Evolutionary conservation across 2,329 filamentous ascomycete species (phyloP).

Genomic region (Monosporascus cannonballus): DNA sequence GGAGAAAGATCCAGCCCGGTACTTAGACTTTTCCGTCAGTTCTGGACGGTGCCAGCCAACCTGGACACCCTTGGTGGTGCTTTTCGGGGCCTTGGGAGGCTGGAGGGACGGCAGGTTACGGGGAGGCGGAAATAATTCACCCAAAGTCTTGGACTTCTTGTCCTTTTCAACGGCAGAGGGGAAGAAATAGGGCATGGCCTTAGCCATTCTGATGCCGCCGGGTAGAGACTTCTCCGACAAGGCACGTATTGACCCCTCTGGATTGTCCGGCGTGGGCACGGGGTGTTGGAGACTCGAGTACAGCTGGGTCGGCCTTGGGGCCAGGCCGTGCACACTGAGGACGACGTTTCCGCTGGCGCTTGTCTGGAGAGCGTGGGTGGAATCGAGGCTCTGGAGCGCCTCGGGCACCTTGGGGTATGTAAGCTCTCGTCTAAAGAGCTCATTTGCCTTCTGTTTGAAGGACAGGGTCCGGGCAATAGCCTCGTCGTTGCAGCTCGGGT

Average conservation of each 20-base stretch:
- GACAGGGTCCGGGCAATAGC: conserved; percentile 40
- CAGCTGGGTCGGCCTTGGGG: conserved; percentile 67
- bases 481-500: conserved; percentile 23
- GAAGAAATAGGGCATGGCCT: conserved; percentile 47
- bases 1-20: conserved; percentile 55
- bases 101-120: conserved; percentile 59
- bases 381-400: conserved; percentile 28
- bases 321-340: conserved; percentile 71
- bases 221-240: conserved; percentile 64
- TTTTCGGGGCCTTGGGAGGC: conserved; percentile 66
- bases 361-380: conserved; percentile 33
- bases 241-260: conserved; percentile 28
- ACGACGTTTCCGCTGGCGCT: conserved; percentile 49
- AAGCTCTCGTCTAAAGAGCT: conserved; percentile 56
- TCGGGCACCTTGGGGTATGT: conserved; percentile 39
- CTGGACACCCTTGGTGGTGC: conserved; percentile 56
- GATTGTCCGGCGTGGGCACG: conserved; percentile 19
- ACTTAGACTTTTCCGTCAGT: conserved; percentile 47
- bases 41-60: conserved; percentile 50
- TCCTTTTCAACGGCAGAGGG: conserved; percentile 37
- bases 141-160: conserved; percentile 56
- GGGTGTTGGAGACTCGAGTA: conserved; percentile 76
- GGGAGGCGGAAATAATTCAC: conserved; percentile 67
- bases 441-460: conserved; percentile 58
- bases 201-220: conserved; percentile 65